These are phyloP conservation scores for Neofusicoccum sp. DNA, from an alignment of 2,329 filamentous ascomycete genomes.

Conservation along the genomic window DNA sequence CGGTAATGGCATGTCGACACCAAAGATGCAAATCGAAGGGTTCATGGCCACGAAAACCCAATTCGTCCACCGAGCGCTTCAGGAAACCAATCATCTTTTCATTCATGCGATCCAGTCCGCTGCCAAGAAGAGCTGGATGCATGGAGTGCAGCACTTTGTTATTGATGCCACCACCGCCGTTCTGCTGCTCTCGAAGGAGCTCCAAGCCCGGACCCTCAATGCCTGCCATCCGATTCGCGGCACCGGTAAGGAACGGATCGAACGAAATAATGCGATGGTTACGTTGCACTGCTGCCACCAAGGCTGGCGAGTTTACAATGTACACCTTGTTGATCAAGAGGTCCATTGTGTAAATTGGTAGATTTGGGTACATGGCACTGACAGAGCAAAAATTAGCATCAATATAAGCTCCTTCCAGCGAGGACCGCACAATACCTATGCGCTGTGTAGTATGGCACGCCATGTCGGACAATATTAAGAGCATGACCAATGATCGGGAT, in stretches of 20 bases:
- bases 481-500: constrained; percentile 24
- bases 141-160: constrained; percentile 36
- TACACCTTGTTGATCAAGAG: constrained; percentile 45
- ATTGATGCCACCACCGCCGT: constrained; percentile 1
- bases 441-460: constrained; percentile 21
- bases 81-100: constrained; percentile 34
- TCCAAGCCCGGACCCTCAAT: constrained; percentile 15
- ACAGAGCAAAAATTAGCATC: neutral
- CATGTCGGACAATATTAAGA: constrained; percentile 22
- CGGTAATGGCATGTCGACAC: constrained; percentile 33
- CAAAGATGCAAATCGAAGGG: constrained; percentile 19
- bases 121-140: constrained; percentile 32
- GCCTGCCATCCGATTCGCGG: constrained; percentile 22
- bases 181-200: constrained; percentile 24
- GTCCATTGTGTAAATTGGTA: constrained; percentile 43
- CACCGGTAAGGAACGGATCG: constrained; percentile 36
- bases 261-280: constrained; percentile 40
- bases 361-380: neutral
- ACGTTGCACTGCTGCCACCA: constrained; percentile 42
- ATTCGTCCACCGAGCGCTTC: constrained; percentile 21
- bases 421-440: constrained; percentile 16
- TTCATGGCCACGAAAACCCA: constrained; percentile 19
- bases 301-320: constrained; percentile 37
- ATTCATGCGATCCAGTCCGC: constrained; percentile 37
- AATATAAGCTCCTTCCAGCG: neutral